Conservation (phyloP, 352 stramenopile species). For the Globisporangium acanthophoron region DNA sequence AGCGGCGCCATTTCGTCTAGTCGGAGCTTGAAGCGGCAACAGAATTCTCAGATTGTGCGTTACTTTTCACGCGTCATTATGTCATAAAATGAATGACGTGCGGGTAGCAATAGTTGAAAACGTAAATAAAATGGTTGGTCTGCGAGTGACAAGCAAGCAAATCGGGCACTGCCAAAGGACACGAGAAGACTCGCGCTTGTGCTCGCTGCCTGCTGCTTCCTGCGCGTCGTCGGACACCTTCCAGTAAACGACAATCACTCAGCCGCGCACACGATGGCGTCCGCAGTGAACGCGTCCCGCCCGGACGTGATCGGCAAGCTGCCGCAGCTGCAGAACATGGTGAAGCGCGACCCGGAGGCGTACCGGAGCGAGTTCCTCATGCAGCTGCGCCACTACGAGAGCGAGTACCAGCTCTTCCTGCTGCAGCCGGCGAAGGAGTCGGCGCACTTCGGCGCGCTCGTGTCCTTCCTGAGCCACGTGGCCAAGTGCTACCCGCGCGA, state of each 20-base stretch:
- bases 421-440: conserved; percentile 90
- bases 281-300: conserved; percentile 66
- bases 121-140: conserved; percentile 10
- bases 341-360: conserved; percentile 95
- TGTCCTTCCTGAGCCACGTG: conserved; percentile 95
- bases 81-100: neutral
- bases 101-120: neutral
- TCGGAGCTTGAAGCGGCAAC: neutral
- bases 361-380: conserved; percentile 98
- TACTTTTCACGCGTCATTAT: neutral
- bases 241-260: neutral
- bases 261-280: conserved; percentile 26
- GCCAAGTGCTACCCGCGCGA: conserved; percentile 86
- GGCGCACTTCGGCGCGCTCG: conserved; percentile 92
- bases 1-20: conserved; percentile 46
- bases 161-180: conserved; percentile 6
- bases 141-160: neutral
- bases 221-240: neutral
- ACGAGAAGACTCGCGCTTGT: neutral
- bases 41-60: conserved; percentile 4
- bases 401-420: conserved; percentile 94
- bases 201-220: neutral
- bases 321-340: conserved; percentile 97
- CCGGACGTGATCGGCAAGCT: conserved; percentile 89
- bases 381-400: conserved; percentile 95